These are phyloP conservation scores for Knufia petricola DNA, from an alignment of 2,329 filamentous ascomycete genomes.

Conservation along the genomic window DNA sequence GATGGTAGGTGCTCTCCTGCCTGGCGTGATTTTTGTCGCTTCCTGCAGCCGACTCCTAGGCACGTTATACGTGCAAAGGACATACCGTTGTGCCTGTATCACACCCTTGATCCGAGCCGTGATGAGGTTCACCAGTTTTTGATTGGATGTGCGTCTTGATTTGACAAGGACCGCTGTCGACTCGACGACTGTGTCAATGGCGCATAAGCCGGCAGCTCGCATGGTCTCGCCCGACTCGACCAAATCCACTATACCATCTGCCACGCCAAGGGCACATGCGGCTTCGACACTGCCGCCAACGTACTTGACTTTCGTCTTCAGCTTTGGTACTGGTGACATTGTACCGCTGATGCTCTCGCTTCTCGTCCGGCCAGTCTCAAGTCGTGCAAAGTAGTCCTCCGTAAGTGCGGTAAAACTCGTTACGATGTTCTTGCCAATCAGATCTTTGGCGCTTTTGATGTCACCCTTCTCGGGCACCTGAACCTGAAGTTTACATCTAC, in stretches of 20 bases:
- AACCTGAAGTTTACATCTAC: slow-evolving; percentile 86
- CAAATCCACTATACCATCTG: slow-evolving; percentile 93
- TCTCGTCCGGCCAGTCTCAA: slow-evolving; percentile 48
- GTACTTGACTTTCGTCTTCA: slow-evolving; percentile 84
- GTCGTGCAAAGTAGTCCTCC: slow-evolving; percentile 68
- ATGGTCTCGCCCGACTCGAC: slow-evolving; percentile 98
- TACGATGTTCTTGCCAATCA: slow-evolving; percentile 86
- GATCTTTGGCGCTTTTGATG: slow-evolving; percentile 59
- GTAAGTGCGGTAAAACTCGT: slow-evolving; percentile 88
- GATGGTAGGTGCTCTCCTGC: slow-evolving; percentile 85
- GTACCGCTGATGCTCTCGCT: slow-evolving; percentile 28
- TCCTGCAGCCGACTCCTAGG: slow-evolving; percentile 56
- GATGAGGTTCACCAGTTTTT: slow-evolving; percentile 72
- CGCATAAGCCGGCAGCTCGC: slow-evolving; percentile 85
- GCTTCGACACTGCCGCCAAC: slow-evolving; percentile 95
- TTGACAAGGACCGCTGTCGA: slow-evolving; percentile 86
- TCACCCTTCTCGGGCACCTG: slow-evolving; percentile 82
- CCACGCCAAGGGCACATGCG: slow-evolving; percentile 87
- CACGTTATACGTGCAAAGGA: slow-evolving; percentile 95
- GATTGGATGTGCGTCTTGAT: slow-evolving; percentile 72
- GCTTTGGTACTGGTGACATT: slow-evolving; percentile 38
- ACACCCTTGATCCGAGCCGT: slow-evolving; percentile 81
- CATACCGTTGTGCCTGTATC: slow-evolving; percentile 87
- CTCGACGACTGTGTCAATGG: slow-evolving; percentile 86
- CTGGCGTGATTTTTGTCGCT: slow-evolving; percentile 73